Evolutionary conservation across 768 basidiomycete genomes (phyloP).

Genomic region (Russula emetica): DNA sequence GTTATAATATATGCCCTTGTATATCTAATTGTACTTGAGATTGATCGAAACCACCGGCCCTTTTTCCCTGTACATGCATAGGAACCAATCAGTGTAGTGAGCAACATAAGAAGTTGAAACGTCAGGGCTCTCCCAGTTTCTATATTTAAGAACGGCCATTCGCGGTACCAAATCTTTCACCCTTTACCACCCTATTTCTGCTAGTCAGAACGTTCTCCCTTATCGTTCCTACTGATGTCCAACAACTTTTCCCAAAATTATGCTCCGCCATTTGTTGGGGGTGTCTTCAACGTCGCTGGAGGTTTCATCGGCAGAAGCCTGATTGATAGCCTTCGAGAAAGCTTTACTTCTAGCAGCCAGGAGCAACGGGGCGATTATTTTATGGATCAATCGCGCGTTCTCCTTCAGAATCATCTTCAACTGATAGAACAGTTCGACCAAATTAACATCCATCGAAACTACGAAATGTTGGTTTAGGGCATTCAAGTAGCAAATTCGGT

Average conservation of each 20-base stretch:
- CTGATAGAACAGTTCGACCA: neutral
- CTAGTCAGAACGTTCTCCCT: neutral
- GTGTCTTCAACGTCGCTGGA: neutral
- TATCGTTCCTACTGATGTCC: neutral
- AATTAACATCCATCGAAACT: too few relatives aligned
- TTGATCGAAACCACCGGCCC: neutral
- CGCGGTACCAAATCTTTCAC: too few relatives aligned
- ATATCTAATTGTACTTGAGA: neutral
- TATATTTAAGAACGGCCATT: neutral
- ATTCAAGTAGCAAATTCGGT: neutral
- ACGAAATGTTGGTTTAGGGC: too few relatives aligned
- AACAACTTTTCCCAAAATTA: neutral
- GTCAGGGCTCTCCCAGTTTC: neutral
- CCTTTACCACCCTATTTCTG: neutral
- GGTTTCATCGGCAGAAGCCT: neutral
- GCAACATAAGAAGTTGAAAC: too few relatives aligned
- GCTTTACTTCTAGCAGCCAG: neutral
- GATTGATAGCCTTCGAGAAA: neutral
- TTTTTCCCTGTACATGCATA: neutral
- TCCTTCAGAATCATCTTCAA: neutral
- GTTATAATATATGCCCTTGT: neutral
- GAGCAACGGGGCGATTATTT: neutral
- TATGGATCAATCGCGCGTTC: neutral
- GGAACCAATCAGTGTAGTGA: neutral
- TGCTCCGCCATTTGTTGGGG: neutral